phyloP scores from a whole-genome alignment of 805 yeast genomes.

The Candida namnaoensis region DNA sequence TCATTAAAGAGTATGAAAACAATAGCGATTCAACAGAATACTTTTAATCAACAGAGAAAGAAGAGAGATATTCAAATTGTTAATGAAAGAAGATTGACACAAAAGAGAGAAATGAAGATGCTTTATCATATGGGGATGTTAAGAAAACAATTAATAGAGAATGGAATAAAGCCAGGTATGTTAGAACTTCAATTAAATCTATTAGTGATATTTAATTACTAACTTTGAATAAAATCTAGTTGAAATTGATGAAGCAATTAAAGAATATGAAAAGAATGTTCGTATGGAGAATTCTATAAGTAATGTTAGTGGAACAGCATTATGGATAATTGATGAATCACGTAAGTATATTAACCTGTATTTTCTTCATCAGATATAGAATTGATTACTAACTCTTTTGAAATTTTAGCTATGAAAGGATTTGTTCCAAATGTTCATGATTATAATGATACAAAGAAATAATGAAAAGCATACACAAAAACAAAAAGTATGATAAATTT shows the following conservation, averaged over 20 bases:
- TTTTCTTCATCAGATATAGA: too few relatives aligned
- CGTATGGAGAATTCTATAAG: constrained; percentile 47
- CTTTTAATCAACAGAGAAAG: constrained; percentile 40
- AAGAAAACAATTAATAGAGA: constrained; percentile 49
- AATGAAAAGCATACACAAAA: constrained; percentile 1
- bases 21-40: constrained; percentile 32
- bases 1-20: constrained; percentile 23
- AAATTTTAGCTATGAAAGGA: constrained; percentile 28
- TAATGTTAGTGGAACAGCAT: constrained; percentile 42
- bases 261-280: constrained; percentile 50
- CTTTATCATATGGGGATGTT: constrained; percentile 59
- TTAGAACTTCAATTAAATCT: constrained; percentile 1
- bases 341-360: constrained; percentile 14
- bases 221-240: constrained; percentile 14
- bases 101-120: constrained; percentile 48
- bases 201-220: constrained; percentile 1
- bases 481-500: too few relatives aligned
- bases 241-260: constrained; percentile 40
- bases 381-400: constrained; percentile 2
- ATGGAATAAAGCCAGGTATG: constrained; percentile 43
- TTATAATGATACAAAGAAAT: constrained; percentile 34
- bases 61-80: constrained; percentile 43
- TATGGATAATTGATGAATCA: constrained; percentile 51
- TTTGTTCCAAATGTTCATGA: constrained; percentile 54
- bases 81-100: constrained; percentile 40